Percentiles rank a stretch among this genome's conserved stretches.
phyloP scores from a whole-genome alignment of 2,329 filamentous ascomycete species.

The Claviceps africana region DNA sequence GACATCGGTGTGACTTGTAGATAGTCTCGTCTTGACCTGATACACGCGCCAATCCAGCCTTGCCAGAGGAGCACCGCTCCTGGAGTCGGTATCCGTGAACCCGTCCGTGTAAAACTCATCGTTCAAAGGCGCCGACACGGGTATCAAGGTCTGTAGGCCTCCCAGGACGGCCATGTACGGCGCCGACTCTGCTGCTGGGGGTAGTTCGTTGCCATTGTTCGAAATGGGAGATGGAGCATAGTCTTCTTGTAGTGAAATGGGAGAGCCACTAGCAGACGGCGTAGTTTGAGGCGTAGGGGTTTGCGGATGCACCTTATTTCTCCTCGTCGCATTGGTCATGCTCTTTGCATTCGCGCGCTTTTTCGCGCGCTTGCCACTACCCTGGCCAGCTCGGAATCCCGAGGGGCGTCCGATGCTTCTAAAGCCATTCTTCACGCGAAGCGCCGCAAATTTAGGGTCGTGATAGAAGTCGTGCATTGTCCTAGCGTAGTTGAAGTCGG shows the following conservation, averaged over 20 bases:
- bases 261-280: constrained; percentile 15
- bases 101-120: constrained; percentile 28
- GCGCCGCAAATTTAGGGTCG: constrained; percentile 34
- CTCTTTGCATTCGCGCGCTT: constrained; percentile 6
- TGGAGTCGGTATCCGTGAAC: constrained; percentile 38
- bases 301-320: constrained; percentile 20
- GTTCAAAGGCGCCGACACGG: constrained; percentile 9
- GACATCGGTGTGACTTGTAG: constrained; percentile 31
- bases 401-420: constrained; percentile 45
- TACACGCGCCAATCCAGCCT: constrained; percentile 36
- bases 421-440: constrained; percentile 39
- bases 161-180: constrained; percentile 9
- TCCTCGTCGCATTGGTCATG: constrained; percentile 16
- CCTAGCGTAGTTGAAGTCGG: constrained; percentile 36
- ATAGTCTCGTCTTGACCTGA: constrained; percentile 34
- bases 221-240: constrained; percentile 3
- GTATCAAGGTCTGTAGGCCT: constrained; percentile 12
- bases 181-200: background rate
- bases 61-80: constrained; percentile 29
- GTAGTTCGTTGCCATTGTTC: background rate
- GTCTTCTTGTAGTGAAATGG: constrained; percentile 10
- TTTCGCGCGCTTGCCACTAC: constrained; percentile 5
- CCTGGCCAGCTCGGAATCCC: constrained; percentile 24
- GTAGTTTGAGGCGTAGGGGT: constrained; percentile 15
- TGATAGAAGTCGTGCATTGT: constrained; percentile 42